phyloP scores from a whole-genome alignment of 768 basidiomycete genomes.

The Kwoniella sp. region DNA sequence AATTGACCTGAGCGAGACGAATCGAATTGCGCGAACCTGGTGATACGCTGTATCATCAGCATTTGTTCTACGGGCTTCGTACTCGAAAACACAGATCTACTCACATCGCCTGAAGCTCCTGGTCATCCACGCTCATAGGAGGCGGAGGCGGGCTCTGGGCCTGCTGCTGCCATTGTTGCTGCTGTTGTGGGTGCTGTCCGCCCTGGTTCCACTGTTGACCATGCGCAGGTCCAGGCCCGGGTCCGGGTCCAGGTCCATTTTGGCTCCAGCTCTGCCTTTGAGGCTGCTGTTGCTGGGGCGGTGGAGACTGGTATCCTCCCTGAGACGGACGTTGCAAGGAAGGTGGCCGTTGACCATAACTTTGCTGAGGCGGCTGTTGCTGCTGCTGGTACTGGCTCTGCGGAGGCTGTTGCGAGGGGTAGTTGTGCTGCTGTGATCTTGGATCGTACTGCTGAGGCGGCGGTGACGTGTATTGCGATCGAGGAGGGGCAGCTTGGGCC shows the following conservation, averaged over 20 bases:
- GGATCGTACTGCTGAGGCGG: conserved; percentile 19
- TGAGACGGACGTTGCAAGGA: conserved; percentile 19
- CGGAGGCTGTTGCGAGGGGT: conserved; percentile 19
- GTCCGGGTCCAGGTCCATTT: conserved; percentile 6
- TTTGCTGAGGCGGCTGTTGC: conserved; percentile 22
- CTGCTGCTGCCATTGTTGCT: conserved; percentile 14
- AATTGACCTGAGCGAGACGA: conserved; percentile 47
- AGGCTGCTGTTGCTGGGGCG: conserved; percentile 29
- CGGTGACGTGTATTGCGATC: conserved; percentile 21
- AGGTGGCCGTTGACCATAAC: conserved; percentile 16
- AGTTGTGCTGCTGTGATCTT: conserved; percentile 11
- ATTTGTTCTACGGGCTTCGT: not conserved
- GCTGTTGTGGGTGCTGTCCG: conserved; percentile 19
- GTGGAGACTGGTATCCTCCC: conserved; percentile 24
- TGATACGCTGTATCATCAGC: not conserved
- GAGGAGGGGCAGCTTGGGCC: conserved; percentile 23
- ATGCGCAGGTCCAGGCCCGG: not conserved
- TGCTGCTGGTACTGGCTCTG: conserved; percentile 29
- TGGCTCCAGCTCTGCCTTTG: conserved; percentile 32
- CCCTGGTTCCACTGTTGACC: conserved; percentile 17
- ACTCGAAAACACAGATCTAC: conserved; percentile 10
- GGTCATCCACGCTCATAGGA: conserved; percentile 26
- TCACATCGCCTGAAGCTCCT: conserved; percentile 44
- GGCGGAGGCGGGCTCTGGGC: conserved; percentile 16
- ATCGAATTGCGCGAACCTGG: conserved; percentile 54